Percentiles rank a stretch among this genome's conserved stretches.
phyloP scores from a whole-genome alignment of 768 basidiomycete genomes.

The Nevesoporus exiguus region DNA sequence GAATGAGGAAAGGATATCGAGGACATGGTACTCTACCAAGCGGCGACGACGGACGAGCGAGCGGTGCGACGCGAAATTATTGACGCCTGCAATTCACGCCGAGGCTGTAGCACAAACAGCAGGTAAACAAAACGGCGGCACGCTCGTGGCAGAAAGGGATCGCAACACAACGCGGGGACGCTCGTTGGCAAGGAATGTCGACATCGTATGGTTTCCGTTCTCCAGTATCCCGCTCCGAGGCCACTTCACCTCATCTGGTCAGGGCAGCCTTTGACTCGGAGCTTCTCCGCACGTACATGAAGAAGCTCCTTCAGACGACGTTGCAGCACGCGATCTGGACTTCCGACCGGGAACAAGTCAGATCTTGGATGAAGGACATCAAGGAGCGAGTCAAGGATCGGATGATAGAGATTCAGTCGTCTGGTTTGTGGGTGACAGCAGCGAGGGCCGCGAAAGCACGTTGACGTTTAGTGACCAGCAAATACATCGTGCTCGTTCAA shows the following conservation, averaged over 20 bases:
- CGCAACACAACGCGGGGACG: background rate
- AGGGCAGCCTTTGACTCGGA: slow-evolving; percentile 67
- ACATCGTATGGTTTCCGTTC: slow-evolving; percentile 50
- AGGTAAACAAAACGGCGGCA: slow-evolving; percentile 22
- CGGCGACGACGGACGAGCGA: no score
- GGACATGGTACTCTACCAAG: slow-evolving; percentile 49
- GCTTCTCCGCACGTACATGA: slow-evolving; percentile 73
- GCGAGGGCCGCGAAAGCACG: slow-evolving; percentile 1
- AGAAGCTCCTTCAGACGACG: slow-evolving; percentile 71
- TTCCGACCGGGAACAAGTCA: slow-evolving; percentile 67
- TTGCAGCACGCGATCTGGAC: slow-evolving; percentile 63
- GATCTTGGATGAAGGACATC: slow-evolving; percentile 79
- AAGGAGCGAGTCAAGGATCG: slow-evolving; percentile 81
- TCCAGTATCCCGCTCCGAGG: slow-evolving; percentile 56
- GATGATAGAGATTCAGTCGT: slow-evolving; percentile 79
- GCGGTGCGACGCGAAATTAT: background rate
- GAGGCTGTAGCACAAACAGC: slow-evolving; percentile 19
- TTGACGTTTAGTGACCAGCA: slow-evolving; percentile 44
- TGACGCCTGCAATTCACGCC: background rate
- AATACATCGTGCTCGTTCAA: slow-evolving; percentile 84
- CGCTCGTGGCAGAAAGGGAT: background rate
- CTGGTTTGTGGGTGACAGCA: slow-evolving; percentile 65
- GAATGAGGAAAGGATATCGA: slow-evolving; percentile 60
- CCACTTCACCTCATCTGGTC: slow-evolving; percentile 45
- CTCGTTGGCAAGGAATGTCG: slow-evolving; percentile 20